Base-by-base conservation (phyloP, 306 rosid genomes). In the Rubus idaeus region DNA sequence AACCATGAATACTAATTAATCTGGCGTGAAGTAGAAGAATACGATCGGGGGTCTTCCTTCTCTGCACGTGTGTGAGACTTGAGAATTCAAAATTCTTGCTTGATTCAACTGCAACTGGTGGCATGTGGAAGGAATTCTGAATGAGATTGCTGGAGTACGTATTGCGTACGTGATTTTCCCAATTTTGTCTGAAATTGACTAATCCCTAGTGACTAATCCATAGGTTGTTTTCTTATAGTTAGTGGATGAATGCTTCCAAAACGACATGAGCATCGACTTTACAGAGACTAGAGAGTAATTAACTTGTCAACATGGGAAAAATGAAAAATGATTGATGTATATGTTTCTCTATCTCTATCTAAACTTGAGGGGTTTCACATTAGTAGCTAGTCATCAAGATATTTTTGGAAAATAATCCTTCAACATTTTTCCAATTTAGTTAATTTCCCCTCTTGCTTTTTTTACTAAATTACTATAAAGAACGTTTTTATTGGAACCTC, bases 61-160 rank as follows among this genome's bases (percentile, higher is more conserved):
- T 50, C 44, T 21, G 61, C 84, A 80, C 73, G 45, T 75, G 84
- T 62, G 35, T 56, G 81, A 57, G 57, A 57, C 45, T 61, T 69
- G 50, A 69, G 73, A 80, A 35, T 8, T 21, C 4, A 1, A 17
- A 41, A 17, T 71, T 46, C 35, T 56, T 8, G 16, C 70, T 62
- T 35, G 61, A 39, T 23, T 68, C 60, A 49, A 37, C 35, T 11
- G 8, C 21, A 55, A 16, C 56, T 26, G 50, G 23, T 1, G 30
- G 35, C 35, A 0, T 30, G 35, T 30, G 35, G 2, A 30, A 30
- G 35, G 0, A 30, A 1, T 30, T 30, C 35, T 30, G 1, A 30
- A 35, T 11, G 2, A 4, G 2, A 30, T 61, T 5, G 67, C 67
- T 60, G 41, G 66, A 26, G 41, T 26, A 1, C 10, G 41, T 26